Evolutionary conservation across 73 alveolate species (phyloP), one percentile per base, ranked within the genome.

Genomic region (Paramecium bursaria): DNA sequence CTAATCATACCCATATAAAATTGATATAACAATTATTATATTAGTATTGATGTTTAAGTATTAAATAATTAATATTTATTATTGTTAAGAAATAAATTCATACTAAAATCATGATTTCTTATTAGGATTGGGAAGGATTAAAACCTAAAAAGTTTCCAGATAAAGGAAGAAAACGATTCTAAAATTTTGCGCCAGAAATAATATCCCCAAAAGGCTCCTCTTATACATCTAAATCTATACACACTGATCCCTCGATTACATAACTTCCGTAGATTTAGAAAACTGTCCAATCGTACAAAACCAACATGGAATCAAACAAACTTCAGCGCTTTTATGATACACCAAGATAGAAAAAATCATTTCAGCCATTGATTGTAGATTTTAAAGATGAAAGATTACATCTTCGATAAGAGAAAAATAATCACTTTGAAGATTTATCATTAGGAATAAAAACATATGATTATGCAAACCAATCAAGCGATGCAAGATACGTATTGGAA

Each of bases 61-160:
- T n/a, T n/a, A n/a, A n/a, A n/a, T n/a, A n/a, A n/a, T n/a, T n/a
- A n/a, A n/a, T n/a, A n/a, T n/a, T n/a, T n/a, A n/a, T n/a, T n/a
- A n/a, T n/a, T n/a, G n/a, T n/a, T n/a, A n/a, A n/a, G n/a, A n/a
- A n/a, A n/a, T n/a, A n/a, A n/a, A n/a, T n/a, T n/a, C n/a, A n/a
- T n/a, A n/a, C n/a, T n/a, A n/a, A n/a, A n/a, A n/a, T n/a, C n/a
- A 67, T 67, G 82, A 39, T 39, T 42, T 67, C 82, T 1, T 67
- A 67, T 42, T 25, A 39, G 55, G 44, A 67, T 19, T 67, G 82
- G 82, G 82, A 67, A 7, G 82, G 82, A 67, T 67, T 67, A 26
- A 67, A 67, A 67, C 46, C 82, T 4, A 13, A 42, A 4, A 67
- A 67, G 44, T 67, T 42, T 42, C 33, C 17, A 35, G 82, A 67